Base-by-base conservation (phyloP, 345 rosid genomes). In the Ailanthus altissimus region DNA sequence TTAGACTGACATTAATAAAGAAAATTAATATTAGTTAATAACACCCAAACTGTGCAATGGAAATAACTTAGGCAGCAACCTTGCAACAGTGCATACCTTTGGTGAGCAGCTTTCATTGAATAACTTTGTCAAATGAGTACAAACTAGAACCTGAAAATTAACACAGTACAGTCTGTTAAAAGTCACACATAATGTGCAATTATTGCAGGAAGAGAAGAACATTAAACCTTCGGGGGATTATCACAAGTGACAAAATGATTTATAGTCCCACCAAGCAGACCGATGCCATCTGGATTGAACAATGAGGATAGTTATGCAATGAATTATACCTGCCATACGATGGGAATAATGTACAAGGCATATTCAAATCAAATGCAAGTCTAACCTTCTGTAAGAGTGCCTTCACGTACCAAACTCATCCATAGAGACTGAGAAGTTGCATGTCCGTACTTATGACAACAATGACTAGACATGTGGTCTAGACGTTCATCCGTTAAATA, bases 381-480 rank as follows among this genome's bases (percentile, higher is more conserved):
- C 85, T 73, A 77, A 93, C 99, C 99, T 93, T 95, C 97, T 68
- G 92, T 88, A n/a, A 95, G 94, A 78, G 99, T 93, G 61, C 99
- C 99, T 92, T 95, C n/a, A n/a, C n/a, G n/a, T 95, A 78, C 99
- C 99, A 86, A 95, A 95, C 84, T 95, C 99, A 78, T 95, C 99
- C 84, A 95, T 77, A 95, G 84, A 54, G 99, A 95, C 82, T 83
- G 85, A 71, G 97, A 86, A 81, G 99, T 95, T 82, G 98, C 90
- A 86, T 90, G 98, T 91, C 99, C 93, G 85, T 23, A 61, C 23
- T 79, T 67, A 50, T 16, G 68, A 32, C 67, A 75, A 42, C n/a
- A 76, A 73, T 49, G 26, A 32, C 47, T 38, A 47, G 72, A 54
- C 70, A 63, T 25, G 59, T 3, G 67, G 56, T 74, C 23, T 21